Evolutionary conservation across 1,284 basidiomycete species (phyloP), one percentile per base, ranked within the genome.

Genomic region (Inonotus obliquus): DNA sequence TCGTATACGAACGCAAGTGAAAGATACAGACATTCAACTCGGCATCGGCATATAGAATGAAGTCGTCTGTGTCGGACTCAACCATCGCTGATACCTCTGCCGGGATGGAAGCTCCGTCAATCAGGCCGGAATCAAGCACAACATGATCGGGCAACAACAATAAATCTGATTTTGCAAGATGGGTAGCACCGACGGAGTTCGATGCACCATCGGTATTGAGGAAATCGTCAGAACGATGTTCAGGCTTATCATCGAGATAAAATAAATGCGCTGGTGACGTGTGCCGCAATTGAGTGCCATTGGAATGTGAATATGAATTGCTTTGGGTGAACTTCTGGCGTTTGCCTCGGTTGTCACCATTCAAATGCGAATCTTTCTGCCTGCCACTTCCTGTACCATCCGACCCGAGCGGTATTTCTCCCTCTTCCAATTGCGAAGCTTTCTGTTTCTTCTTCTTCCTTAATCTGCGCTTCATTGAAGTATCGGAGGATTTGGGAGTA

Each of bases 31-130:
- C 63, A 19, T 54, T 52, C 45, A 38, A 41, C n/a, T 64, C 55
- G 13, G 25, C 38, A 44, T 61, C 63, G 6, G 59, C 59, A 51
- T 52, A 64, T 21, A 61, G 51, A 38, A 64, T 64, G 39, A 64
- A 64, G 38, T 64, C 63, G 7, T 64, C 63, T 11, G 49, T 44
- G n/a, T 64, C 63, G 7, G 59, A 61, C 7, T 63, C 62, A 45
- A 38, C 2, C 37, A 57, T 23, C 14, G 38, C 45, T 6, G 54
- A 13, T 14, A 53, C 47, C 37, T 60, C 47, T 17, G 9, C 27
- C 21, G 47, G 25, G 2, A 35, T 32, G 5, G 32, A n/a, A 9
- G 23, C 32, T 45, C 21, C 39, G 9, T 32, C 23, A n/a, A 19
- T n/a, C 9, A 17, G 45, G 0, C 13, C 6, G 29, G 37, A 7